Base-by-base conservation (phyloP, 2,329 filamentous ascomycete genomes). In the Xenoacremonium recifei region DNA sequence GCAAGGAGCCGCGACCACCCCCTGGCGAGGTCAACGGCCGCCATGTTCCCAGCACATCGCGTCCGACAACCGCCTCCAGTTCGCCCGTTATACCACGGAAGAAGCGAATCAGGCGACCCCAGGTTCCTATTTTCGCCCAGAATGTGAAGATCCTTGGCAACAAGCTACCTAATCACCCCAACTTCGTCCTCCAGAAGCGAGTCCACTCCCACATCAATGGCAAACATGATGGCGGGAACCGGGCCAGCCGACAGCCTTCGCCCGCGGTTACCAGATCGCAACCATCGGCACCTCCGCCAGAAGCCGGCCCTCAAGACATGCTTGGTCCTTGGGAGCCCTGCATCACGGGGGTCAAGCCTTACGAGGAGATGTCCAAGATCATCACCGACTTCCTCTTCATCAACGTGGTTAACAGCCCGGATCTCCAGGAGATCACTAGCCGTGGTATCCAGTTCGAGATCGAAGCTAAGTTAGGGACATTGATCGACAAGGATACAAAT, bases 401-500 rank as follows among this genome's bases (percentile, higher is more conserved):
- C 35, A 75, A 85, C 41, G 84, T 93, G 15, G 75, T 93, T 6
- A 71, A 76, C 38, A 81, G 82, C 47, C 72, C 77, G n/a, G 80
- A 87, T 50, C 73, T 83, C 27, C 76, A 76, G 21, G 81, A 86
- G 52, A 77, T 86, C 16, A 66, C 71, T 13, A 77, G 77, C 38
- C 75, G 79, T 13, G 82, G 81, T 6, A 84, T 90, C 12, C 79
- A 89, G 46, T 83, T 96, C 39, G 93, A 99, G 66, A 87, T 99
- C 40, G 93, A 99, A 68, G 93, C 90, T 9, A 97, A 97, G 65
- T 73, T 97, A 35, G 93, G 93, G 15, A 85, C 82, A 19, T 75
- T 97, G 12, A 79, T 92, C 43, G 84, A 89, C 62, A 82, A 81
- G 59, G 79, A 84, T 47, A 87, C 81, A 6, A 80, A 85, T 42